These are phyloP conservation scores for Sarcodon sp. DNA, from an alignment of 768 basidiomycete genomes.

Conservation along the genomic window DNA sequence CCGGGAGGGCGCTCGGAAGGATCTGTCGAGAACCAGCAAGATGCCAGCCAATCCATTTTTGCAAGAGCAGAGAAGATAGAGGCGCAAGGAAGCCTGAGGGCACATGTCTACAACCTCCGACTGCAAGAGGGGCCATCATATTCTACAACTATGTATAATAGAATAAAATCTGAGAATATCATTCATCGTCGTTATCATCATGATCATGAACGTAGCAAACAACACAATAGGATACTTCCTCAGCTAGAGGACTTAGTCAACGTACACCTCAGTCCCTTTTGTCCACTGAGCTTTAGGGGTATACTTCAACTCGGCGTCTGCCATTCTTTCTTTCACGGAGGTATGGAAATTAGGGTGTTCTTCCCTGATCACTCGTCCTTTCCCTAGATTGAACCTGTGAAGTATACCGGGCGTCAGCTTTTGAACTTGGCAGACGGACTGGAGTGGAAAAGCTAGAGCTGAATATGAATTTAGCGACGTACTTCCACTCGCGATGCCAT, in stretches of 20 bases:
- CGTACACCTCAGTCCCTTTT: constrained; percentile 33
- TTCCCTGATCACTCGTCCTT: constrained; percentile 36
- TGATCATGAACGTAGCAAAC: neutral
- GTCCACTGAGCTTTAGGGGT: constrained; percentile 42
- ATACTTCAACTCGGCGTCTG: constrained; percentile 34
- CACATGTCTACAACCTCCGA: too few relatives aligned
- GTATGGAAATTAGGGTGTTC: constrained; percentile 43
- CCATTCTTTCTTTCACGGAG: constrained; percentile 49
- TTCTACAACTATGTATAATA: too few relatives aligned
- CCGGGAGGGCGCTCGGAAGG: too few relatives aligned
- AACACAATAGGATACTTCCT: neutral
- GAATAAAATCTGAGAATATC: too few relatives aligned
- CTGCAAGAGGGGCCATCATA: too few relatives aligned
- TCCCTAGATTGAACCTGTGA: constrained; percentile 39
- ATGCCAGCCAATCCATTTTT: too few relatives aligned
- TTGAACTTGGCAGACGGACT: neutral
- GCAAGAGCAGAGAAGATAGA: too few relatives aligned
- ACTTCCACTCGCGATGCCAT: constrained; percentile 49
- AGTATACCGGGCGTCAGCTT: neutral
- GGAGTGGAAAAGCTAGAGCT: neutral
- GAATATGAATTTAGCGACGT: constrained; percentile 12
- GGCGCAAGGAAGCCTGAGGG: too few relatives aligned
- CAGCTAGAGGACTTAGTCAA: constrained; percentile 13
- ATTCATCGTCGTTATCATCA: neutral
- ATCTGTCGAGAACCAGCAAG: too few relatives aligned